Evolutionary conservation across 352 stramenopile species (phyloP), one percentile per base, ranked within the genome.

Genomic region (Globisporangium uncinulatum): DNA sequence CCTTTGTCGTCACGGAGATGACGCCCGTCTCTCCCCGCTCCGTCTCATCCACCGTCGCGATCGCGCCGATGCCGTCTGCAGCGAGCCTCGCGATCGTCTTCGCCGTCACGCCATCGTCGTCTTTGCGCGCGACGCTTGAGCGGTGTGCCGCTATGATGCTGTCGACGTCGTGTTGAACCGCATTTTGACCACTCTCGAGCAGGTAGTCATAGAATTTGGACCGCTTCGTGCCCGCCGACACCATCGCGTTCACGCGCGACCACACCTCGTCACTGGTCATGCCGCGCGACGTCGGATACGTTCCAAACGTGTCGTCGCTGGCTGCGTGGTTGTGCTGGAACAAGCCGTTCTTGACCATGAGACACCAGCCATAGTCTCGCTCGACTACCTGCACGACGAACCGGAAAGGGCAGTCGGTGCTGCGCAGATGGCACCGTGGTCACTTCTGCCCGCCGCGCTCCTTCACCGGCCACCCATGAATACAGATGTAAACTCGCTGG

Each of bases 1-100:
- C 45, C 0, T 6, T 15, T 5, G 11, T 52, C 5, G 29, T 47
- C 37, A 71, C n/a, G 3, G 42, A 63, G 21, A 71, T 54, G 0
- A 65, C 52, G 0, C 56, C 59, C 1, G 44, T 67, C 6, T 67
- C 19, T 3, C 55, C 19, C 0, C 20, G 2, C 0, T 14, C 43
- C 4, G 56, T 61, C 32, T 63, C 47, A 17, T 60, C 47, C 7
- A 67, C 29, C 0, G 51, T 63, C 7, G 24, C 17, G 1, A 29
- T n/a, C 17, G 7, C n/a, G 9, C 42, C 15, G 42, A 6, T 20
- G n/a, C 24, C 42, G 7, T 47, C 42, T 15, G 17, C 4, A 4
- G 20, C 2, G 10, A 47, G 9, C 42, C 20, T 39, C 5, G 34
- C 4, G 8, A 39, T 39, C 34, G 34, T 39, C 34, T 13, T 39